Conservation (phyloP, 1,139 yeast genomes). For the Ogataea hybrid region DNA sequence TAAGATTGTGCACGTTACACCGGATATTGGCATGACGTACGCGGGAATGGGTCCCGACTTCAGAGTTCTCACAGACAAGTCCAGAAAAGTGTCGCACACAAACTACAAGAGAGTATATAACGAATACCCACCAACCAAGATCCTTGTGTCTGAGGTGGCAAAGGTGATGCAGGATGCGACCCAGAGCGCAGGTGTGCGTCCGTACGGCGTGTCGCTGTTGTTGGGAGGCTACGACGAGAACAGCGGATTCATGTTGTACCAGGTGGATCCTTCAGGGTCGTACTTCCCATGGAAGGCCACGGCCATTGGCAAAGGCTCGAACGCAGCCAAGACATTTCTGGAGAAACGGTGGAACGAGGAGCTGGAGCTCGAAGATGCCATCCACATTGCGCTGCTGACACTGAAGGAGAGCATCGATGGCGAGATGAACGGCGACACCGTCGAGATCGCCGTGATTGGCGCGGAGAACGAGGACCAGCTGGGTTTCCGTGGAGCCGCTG, state of each 20-base stretch:
- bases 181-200: conserved; percentile 97
- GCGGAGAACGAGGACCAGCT: conserved; percentile 77
- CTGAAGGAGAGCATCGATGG: conserved; percentile 97
- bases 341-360: conserved; percentile 99
- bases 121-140: conserved; percentile 95
- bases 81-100: conserved; percentile 91
- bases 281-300: conserved; percentile 99
- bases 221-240: conserved; percentile 92
- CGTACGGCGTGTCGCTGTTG: conserved; percentile 91
- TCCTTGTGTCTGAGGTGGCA: conserved; percentile 92
- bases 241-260: conserved; percentile 81
- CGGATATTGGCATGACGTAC: conserved; percentile 95
- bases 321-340: conserved; percentile 91
- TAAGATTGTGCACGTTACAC: conserved; percentile 84
- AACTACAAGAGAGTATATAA: conserved; percentile 90
- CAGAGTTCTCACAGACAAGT: conserved; percentile 89
- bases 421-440: conserved; percentile 94
- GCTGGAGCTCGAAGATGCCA: conserved; percentile 95
- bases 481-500: conserved; percentile 83
- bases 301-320: conserved; percentile 94
- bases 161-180: conserved; percentile 98
- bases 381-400: conserved; percentile 92
- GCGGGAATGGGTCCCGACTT: conserved; percentile 99
- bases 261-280: conserved; percentile 97
- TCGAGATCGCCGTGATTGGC: conserved; percentile 88